Evolutionary conservation across 352 stramenopile genomes (phyloP).

Genomic region (Phytophthora quininea): DNA sequence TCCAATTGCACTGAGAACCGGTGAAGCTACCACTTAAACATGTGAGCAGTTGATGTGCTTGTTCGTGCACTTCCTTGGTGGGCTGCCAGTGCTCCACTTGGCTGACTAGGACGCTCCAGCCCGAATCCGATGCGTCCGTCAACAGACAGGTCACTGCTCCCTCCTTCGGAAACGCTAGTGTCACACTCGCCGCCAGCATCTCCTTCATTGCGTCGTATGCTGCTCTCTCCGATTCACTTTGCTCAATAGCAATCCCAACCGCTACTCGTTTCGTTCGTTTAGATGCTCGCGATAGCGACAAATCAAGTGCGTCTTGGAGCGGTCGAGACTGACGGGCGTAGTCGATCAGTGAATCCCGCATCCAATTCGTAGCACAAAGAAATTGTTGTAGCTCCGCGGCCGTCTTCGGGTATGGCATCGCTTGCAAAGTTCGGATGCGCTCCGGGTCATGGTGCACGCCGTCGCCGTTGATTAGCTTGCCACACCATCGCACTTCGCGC

Average conservation of each 20-base stretch:
- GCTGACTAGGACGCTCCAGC: slow-evolving; percentile 1
- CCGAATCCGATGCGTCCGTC: slow-evolving; percentile 4
- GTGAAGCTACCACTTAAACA: slow-evolving; percentile 15
- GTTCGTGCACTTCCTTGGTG: slow-evolving; percentile 5
- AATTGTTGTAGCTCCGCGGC: slow-evolving; percentile 15
- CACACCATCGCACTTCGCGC: slow-evolving; percentile 27
- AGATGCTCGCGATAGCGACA: background rate
- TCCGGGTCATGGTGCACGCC: slow-evolving; percentile 14
- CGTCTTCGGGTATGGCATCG: slow-evolving; percentile 3
- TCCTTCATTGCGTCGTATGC: slow-evolving; percentile 14
- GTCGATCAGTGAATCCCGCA: slow-evolving; percentile 8
- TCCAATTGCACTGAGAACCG: slow-evolving; percentile 20
- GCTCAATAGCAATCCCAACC: slow-evolving; percentile 6
- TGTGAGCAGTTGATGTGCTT: slow-evolving; percentile 10
- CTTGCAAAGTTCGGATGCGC: background rate
- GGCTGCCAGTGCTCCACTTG: background rate
- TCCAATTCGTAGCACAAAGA: slow-evolving; percentile 18
- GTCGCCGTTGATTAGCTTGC: slow-evolving; percentile 16
- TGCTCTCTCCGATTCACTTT: slow-evolving; percentile 6
- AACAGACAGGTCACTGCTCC: slow-evolving; percentile 11
- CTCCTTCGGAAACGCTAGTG: slow-evolving; percentile 15
- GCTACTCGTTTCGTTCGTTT: slow-evolving; percentile 11
- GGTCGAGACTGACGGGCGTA: slow-evolving; percentile 6
- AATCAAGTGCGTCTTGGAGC: slow-evolving; percentile 5
- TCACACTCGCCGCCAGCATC: slow-evolving; percentile 11